Evolutionary conservation across 352 stramenopile genomes (phyloP).

Genomic region (Stephanocyclus meneghinianus): DNA sequence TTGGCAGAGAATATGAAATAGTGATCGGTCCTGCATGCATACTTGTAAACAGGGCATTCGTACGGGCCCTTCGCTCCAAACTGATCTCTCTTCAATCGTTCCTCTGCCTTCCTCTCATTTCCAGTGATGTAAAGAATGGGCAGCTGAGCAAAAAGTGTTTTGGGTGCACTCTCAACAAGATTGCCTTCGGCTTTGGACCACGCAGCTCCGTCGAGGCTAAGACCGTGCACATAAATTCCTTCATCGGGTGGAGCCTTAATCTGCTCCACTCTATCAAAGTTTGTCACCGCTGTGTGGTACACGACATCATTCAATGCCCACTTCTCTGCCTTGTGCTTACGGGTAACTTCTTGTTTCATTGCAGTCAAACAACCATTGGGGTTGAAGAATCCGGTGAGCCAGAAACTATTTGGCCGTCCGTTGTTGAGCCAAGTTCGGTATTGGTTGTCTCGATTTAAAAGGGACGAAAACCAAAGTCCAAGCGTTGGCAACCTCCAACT

Average conservation of each 20-base stretch:
- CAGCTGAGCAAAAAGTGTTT: constrained; percentile 94
- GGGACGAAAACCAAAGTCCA: constrained; percentile 95
- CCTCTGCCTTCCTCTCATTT: constrained; percentile 91
- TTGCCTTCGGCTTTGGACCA: constrained; percentile 92
- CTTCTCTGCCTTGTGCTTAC: constrained; percentile 27
- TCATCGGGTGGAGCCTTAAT: constrained; percentile 86
- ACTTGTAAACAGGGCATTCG: constrained; percentile 97
- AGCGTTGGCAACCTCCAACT: constrained; percentile 95
- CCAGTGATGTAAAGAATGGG: constrained; percentile 95
- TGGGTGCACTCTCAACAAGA: constrained; percentile 94
- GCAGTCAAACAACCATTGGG: constrained; percentile 96
- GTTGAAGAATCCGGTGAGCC: constrained; percentile 98
- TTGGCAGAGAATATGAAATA: constrained; percentile 97
- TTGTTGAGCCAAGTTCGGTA: constrained; percentile 94
- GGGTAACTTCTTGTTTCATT: constrained; percentile 98
- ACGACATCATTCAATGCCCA: constrained; percentile 97
- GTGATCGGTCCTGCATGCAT: constrained; percentile 90
- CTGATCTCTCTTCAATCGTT: constrained; percentile 89
- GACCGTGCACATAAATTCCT: constrained; percentile 96
- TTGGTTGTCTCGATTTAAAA: constrained; percentile 94
- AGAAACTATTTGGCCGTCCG: constrained; percentile 92
- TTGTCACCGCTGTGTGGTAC: constrained; percentile 95
- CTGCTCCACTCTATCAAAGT: constrained; percentile 91
- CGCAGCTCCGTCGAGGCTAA: constrained; percentile 95
- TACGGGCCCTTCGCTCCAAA: constrained; percentile 91